phyloP scores from a whole-genome alignment of 2,329 filamentous ascomycete species.

The Fusarium sp. region DNA sequence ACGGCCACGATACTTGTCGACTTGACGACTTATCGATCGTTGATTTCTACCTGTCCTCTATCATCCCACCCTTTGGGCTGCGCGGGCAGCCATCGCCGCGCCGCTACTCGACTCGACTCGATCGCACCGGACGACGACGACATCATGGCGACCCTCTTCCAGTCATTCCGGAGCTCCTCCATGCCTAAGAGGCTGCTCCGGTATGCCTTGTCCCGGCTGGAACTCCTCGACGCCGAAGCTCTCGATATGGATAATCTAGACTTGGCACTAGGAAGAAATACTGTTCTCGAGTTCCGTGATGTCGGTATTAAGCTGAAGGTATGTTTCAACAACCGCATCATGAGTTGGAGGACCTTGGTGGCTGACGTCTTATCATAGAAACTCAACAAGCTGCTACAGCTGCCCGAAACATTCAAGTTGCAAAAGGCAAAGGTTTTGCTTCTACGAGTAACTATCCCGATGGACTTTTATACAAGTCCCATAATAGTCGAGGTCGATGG shows the following conservation, averaged over 20 bases:
- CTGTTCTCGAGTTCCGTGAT: constrained; percentile 87
- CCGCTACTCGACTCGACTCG: constrained; percentile 22
- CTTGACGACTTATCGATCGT: constrained; percentile 20
- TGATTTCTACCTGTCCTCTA: constrained; percentile 13
- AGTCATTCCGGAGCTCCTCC: constrained; percentile 74
- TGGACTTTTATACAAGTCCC: constrained; percentile 88
- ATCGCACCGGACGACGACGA: constrained; percentile 21
- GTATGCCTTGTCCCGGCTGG: constrained; percentile 86
- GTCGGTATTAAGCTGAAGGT: constrained; percentile 86
- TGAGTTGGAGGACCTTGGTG: constrained; percentile 14
- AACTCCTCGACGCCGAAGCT: constrained; percentile 89
- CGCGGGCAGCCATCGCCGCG: constrained; percentile 40
- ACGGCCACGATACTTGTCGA: constrained; percentile 20
- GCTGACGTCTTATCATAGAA: constrained; percentile 69
- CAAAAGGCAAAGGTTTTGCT: constrained; percentile 81
- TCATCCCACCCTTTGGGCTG: constrained; percentile 25
- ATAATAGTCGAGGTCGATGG: constrained; percentile 88
- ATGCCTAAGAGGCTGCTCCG: constrained; percentile 92
- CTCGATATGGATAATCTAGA: constrained; percentile 90
- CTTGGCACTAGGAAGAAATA: constrained; percentile 84
- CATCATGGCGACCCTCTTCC: constrained; percentile 81
- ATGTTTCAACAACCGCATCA: constrained; percentile 41
- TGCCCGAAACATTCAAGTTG: constrained; percentile 80
- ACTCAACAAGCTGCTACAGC: constrained; percentile 79
- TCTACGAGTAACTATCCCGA: constrained; percentile 86